Base-by-base conservation (phyloP, 2,329 filamentous ascomycete species). In the Elsinoe batatas region DNA sequence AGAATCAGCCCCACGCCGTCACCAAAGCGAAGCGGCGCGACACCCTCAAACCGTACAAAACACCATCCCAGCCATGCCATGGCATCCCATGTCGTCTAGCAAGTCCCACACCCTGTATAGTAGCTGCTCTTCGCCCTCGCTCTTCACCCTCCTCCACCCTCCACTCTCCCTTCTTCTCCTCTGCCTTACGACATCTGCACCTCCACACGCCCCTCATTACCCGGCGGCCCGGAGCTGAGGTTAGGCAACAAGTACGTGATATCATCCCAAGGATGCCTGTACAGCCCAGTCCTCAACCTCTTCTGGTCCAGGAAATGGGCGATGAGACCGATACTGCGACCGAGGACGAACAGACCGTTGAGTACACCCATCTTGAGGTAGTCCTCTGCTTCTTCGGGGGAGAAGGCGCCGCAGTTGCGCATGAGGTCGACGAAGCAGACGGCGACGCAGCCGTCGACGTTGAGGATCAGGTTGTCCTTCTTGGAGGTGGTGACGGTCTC, bases 271-370 rank as follows among this genome's bases (percentile, higher is more conserved):
- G 93, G 93, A 83, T 71, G 90, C 72, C 93, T 87, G 87, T 98
- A 98, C 63, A 98, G 84, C 72, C 93, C 93, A 69, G 93, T 98
- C 68, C 91, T 87, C 74, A 98, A 82, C 76, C 93, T 85, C 91
- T 98, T 98, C 83, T 98, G 93, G 79, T 98, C 93, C 67, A 98
- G 85, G 82, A 91, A 97, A 77, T 98, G 93, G 69, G 93, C 93
- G 86, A 98, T 98, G 64, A 98, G 81, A 88, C 93, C 93, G 69
- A 98, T 98, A 74, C 83, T 89, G 70, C 93, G 87, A 69, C 93
- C 93, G 59, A 98, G 84, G 46, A 98, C 93, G 80, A 98, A 98
- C 59, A 98, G 87, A 79, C 93, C 93, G 82, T 98, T 98, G 67
- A 98, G 84, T 49, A 98, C 93, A 82, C 93, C 93, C 91, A 97